Evolutionary conservation across 352 stramenopile genomes (phyloP).

Genomic region (Pythium chondricola): DNA sequence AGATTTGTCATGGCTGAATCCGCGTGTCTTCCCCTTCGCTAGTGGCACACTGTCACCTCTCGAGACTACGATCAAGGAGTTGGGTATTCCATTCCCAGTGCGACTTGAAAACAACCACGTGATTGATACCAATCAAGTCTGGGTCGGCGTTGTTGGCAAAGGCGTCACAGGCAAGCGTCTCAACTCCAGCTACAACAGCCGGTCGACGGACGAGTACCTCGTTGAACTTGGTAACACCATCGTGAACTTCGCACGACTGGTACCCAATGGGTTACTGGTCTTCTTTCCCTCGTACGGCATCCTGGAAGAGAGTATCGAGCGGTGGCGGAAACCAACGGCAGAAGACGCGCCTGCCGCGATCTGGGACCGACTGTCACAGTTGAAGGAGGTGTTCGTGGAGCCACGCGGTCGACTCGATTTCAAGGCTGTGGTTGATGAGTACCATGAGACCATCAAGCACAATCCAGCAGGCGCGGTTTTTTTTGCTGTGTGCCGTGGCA

Average conservation of each 20-base stretch:
- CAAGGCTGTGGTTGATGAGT: constrained; percentile 74
- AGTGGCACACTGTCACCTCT: constrained; percentile 98
- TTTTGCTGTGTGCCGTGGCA: constrained; percentile 98
- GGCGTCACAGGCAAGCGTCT: constrained; percentile 92
- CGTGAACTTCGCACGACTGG: constrained; percentile 89
- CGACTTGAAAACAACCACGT: constrained; percentile 98
- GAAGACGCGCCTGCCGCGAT: constrained; percentile 50
- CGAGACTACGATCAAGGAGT: constrained; percentile 93
- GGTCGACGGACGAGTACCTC: constrained; percentile 92
- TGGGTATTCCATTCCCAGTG: constrained; percentile 95
- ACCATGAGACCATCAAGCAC: constrained; percentile 62
- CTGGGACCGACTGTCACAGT: constrained; percentile 69
- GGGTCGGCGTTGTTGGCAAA: constrained; percentile 88
- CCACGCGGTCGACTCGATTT: constrained; percentile 69
- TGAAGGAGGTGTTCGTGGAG: constrained; percentile 79
- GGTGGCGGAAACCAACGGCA: constrained; percentile 53
- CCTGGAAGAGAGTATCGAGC: constrained; percentile 82
- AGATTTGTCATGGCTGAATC: no score
- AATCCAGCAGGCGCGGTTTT: constrained; percentile 90
- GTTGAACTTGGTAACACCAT: constrained; percentile 96
- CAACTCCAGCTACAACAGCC: constrained; percentile 93
- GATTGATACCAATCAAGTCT: constrained; percentile 87
- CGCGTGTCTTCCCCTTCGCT: background rate
- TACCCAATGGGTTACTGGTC: constrained; percentile 96
- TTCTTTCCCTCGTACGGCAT: constrained; percentile 99